Evolutionary conservation across 2,329 filamentous ascomycete species (phyloP), one percentile per base, ranked within the genome.

Genomic region (Sporothrix phasma): DNA sequence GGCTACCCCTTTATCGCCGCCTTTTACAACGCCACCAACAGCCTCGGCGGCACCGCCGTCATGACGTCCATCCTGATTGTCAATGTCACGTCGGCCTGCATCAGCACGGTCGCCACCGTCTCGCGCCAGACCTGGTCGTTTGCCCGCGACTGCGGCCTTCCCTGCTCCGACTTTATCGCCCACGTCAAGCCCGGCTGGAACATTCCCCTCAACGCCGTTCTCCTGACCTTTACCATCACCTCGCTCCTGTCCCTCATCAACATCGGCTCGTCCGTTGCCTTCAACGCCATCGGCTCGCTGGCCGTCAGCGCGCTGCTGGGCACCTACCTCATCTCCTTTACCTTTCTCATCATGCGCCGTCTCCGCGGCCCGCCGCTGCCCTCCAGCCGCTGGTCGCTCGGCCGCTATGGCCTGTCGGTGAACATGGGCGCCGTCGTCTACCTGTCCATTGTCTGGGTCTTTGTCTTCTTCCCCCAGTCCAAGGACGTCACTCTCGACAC

Each of bases 1-100:
- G 78, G 77, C 0, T 83, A 81, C 56, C 83, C 85, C 0, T 84
- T 85, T 67, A 85, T 87, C 69, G 76, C 84, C 59, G 78, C 85
- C 24, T 85, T 85, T 65, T 76, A 76, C 66, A 77, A 82, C 41
- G 78, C 78, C 1, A 80, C 81, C 1, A 72, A 76, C 1, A 80
- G 77, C 19, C 71, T 76, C 2, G 77, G 76, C 1, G 81, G 78
- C 0, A 78, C 81, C 0, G 77, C 78, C 1, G 76, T 79, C 22
- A 82, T 84, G 78, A 75, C 77, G 0, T 71, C 75, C 4, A 76
- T 84, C 19, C 72, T 84, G 3, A 75, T 82, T 3, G 71, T 82
- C 19, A 78, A 81, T 34, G 72, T 79, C 5, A 76, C 78, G 1
- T 79, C 76, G 19, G 78, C 78, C 41, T 80, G 78, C 15, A 79